A percentile compares a stretch with the other conserved stretches of the same genome.
phyloP scores from a whole-genome alignment of 768 basidiomycete genomes.

The Cyathus striatus region DNA sequence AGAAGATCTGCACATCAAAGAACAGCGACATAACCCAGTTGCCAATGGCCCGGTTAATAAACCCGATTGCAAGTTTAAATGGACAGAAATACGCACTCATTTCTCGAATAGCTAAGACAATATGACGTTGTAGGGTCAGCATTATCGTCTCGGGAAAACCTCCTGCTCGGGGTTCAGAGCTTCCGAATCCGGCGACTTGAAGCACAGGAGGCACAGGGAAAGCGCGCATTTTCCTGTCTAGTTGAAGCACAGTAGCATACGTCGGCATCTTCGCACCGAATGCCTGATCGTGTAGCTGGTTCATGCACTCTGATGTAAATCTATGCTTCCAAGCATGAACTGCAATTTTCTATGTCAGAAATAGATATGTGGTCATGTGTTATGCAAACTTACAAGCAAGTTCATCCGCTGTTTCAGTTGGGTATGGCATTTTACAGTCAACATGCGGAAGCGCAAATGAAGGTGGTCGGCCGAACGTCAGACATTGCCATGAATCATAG shows the following conservation, averaged over 20 bases:
- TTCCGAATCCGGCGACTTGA: conserved; percentile 67
- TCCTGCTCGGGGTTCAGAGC: conserved; percentile 38
- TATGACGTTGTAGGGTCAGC: conserved; percentile 60
- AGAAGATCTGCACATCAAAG: conserved; percentile 45
- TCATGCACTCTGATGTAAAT: conserved; percentile 66
- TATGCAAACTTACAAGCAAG: conserved; percentile 45
- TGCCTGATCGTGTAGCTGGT: conserved; percentile 63
- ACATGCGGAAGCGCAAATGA: conserved; percentile 64
- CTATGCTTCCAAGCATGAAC: conserved; percentile 70
- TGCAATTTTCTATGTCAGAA: conserved; percentile 14
- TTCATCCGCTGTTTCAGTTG: conserved; percentile 45
- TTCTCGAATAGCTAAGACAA: conserved; percentile 64
- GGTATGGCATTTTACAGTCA: conserved; percentile 58
- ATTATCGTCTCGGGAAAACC: conserved; percentile 44
- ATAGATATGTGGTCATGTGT: background rate
- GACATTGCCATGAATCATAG: conserved; percentile 53
- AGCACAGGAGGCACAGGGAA: conserved; percentile 63
- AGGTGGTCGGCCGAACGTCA: conserved; percentile 67
- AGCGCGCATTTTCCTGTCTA: conserved; percentile 62
- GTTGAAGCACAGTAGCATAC: conserved; percentile 61
- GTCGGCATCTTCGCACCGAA: conserved; percentile 67
- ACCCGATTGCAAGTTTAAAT: background rate
- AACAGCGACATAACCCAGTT: conserved; percentile 3
- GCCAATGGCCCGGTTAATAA: background rate
- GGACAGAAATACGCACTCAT: conserved; percentile 69